These are phyloP conservation scores for Malassezia brasiliensis DNA, from an alignment of 1,284 basidiomycete species.

Conservation along the genomic window DNA sequence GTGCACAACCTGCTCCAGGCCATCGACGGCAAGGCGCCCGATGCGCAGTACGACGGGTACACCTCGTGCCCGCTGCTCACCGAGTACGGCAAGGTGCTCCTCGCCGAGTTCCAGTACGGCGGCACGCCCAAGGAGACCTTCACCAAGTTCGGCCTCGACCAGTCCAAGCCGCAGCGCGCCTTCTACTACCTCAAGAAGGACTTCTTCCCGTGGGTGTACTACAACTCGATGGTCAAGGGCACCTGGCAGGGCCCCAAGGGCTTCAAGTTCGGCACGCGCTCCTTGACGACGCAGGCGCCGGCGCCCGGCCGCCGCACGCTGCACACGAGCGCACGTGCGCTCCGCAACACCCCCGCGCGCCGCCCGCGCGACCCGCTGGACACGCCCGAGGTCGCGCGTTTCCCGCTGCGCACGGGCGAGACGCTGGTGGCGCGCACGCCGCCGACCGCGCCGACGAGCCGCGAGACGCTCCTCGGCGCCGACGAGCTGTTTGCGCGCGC, in stretches of 20 bases:
- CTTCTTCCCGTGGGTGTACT: constrained; percentile 81
- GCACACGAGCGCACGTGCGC: constrained; percentile 19
- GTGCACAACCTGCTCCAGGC: constrained; percentile 63
- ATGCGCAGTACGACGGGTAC: constrained; percentile 45
- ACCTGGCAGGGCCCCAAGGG: constrained; percentile 48
- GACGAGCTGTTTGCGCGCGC: constrained; percentile 24
- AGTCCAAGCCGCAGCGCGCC: constrained; percentile 51
- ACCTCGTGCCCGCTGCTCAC: constrained; percentile 53
- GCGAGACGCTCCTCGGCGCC: constrained; percentile 20
- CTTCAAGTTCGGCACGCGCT: constrained; percentile 18
- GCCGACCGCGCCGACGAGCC: constrained; percentile 21
- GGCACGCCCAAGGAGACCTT: constrained; percentile 69
- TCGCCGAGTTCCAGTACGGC: constrained; percentile 78
- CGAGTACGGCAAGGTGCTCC: constrained; percentile 73
- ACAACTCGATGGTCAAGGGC: constrained; percentile 65
- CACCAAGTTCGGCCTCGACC: constrained; percentile 32
- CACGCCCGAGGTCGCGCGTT: constrained; percentile 24
- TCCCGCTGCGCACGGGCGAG: constrained; percentile 30
- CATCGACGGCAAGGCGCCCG: constrained; percentile 23
- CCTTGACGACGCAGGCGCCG: constrained; percentile 8
- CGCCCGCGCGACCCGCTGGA: constrained; percentile 41
- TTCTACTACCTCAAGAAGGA: constrained; percentile 92
- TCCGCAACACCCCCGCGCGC: constrained; percentile 36
- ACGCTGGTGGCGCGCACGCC: constrained; percentile 42
- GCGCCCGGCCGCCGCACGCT: constrained; percentile 19